Conservation (phyloP, 2,329 filamentous ascomycete genomes). For the Diaporthe eres region DNA sequence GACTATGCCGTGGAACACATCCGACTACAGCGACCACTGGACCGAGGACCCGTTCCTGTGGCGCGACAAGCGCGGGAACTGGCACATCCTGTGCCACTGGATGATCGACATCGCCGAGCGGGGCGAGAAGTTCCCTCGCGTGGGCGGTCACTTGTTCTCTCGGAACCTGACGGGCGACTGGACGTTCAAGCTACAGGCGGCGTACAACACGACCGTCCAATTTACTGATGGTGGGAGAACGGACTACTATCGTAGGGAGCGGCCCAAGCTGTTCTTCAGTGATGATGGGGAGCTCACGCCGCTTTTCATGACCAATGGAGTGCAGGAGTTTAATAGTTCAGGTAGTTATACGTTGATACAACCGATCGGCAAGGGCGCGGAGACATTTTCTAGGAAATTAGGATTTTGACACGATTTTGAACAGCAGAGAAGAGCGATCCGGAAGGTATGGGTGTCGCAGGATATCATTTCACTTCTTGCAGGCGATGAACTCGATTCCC, state of each 20-base stretch:
- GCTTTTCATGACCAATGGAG: constrained; percentile 61
- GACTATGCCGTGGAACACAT: constrained; percentile 46
- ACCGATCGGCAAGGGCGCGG: constrained; percentile 18
- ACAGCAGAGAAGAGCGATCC: neutral
- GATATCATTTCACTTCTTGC: neutral
- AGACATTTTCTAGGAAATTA: neutral
- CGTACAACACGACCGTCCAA: constrained; percentile 35
- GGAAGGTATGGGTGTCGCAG: neutral
- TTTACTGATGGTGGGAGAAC: constrained; percentile 58
- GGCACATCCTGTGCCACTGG: constrained; percentile 47
- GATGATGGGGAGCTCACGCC: constrained; percentile 61
- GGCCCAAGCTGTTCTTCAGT: constrained; percentile 64
- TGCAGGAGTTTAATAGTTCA: constrained; percentile 45
- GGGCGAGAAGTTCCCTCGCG: constrained; percentile 18
- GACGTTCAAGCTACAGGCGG: constrained; percentile 32
- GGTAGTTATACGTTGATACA: constrained; percentile 34
- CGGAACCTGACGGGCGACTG: constrained; percentile 8
- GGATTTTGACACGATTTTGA: neutral
- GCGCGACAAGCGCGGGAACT: constrained; percentile 48
- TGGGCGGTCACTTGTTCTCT: constrained; percentile 25
- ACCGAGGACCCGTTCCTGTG: constrained; percentile 50
- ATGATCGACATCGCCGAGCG: constrained; percentile 35
- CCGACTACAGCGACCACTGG: constrained; percentile 46
- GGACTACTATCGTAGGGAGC: constrained; percentile 59
- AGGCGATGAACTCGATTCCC: neutral